These are phyloP conservation scores for Penicillium paneum DNA, from an alignment of 2,329 filamentous ascomycete genomes.

Conservation along the genomic window DNA sequence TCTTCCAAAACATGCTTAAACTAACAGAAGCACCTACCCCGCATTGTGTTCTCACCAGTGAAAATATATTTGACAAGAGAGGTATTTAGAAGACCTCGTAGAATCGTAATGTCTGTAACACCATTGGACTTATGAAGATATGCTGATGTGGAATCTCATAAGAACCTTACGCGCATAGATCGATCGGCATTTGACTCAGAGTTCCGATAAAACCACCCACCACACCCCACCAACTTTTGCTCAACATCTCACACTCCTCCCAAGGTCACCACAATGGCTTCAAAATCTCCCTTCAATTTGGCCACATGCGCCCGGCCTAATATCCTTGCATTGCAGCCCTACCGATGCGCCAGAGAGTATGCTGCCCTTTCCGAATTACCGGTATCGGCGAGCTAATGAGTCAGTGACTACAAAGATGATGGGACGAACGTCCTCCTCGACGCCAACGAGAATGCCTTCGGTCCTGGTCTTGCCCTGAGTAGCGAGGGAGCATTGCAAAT, in stretches of 20 bases:
- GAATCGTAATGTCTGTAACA: too few species aligned
- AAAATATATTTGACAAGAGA: too few species aligned
- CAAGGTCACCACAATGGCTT: constrained; percentile 32
- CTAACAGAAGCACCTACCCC: too few species aligned
- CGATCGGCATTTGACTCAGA: constrained; percentile 11
- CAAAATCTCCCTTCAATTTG: constrained; percentile 63
- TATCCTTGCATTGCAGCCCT: constrained; percentile 72
- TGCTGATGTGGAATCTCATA: not conserved
- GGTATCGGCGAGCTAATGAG: constrained; percentile 23
- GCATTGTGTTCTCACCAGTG: too few species aligned
- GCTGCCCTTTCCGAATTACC: constrained; percentile 31
- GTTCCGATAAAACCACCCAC: constrained; percentile 5
- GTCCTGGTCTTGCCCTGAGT: constrained; percentile 66
- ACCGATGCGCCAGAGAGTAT: constrained; percentile 78
- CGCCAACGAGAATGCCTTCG: constrained; percentile 96
- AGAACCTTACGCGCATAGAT: not conserved
- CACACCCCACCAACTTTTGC: not conserved
- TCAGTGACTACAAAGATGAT: constrained; percentile 97
- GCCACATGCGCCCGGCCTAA: constrained; percentile 72
- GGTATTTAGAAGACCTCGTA: too few species aligned
- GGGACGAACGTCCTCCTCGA: constrained; percentile 94
- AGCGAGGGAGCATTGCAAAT: constrained; percentile 49
- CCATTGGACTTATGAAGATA: not conserved
- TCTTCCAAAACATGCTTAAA: too few species aligned
- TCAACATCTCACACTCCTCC: not conserved